A percentile compares a stretch with the other conserved stretches of the same genome.
phyloP scores from a whole-genome alignment of 1,284 basidiomycete genomes.

The Trametes versicolor region DNA sequence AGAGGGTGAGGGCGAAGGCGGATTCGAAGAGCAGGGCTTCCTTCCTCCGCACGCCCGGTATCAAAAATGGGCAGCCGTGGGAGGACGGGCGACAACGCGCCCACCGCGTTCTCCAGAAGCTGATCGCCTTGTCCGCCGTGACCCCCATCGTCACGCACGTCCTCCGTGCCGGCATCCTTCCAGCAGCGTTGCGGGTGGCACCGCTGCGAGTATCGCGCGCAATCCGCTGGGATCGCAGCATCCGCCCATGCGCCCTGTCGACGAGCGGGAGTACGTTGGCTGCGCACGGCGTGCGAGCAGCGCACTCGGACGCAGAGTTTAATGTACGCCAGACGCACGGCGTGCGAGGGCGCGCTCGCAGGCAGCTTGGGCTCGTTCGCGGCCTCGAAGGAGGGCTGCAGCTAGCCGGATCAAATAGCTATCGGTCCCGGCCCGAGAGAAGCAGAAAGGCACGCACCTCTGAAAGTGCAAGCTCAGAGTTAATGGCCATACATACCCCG shows the following conservation, averaged over 20 bases:
- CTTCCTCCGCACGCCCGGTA: slow-evolving; percentile 21
- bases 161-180: slow-evolving; percentile 23
- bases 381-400: slow-evolving; percentile 15
- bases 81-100: slow-evolving; percentile 30
- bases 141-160: slow-evolving; percentile 15
- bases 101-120: slow-evolving; percentile 34
- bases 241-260: not conserved
- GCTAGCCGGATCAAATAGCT: slow-evolving; percentile 15
- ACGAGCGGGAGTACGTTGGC: not conserved
- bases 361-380: not conserved
- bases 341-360: slow-evolving; percentile 5
- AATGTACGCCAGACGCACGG: slow-evolving; percentile 5
- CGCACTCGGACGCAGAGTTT: slow-evolving; percentile 7
- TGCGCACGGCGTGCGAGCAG: slow-evolving; percentile 5
- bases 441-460: slow-evolving; percentile 19
- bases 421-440: slow-evolving; percentile 24
- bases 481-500: slow-evolving; percentile 6
- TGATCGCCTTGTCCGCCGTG: slow-evolving; percentile 20
- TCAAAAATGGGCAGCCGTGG: slow-evolving; percentile 25
- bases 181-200: not conserved
- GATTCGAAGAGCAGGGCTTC: slow-evolving; percentile 8
- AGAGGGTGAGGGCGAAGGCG: slow-evolving; percentile 23
- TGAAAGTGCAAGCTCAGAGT: slow-evolving; percentile 16
- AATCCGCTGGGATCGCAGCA: slow-evolving; percentile 7
- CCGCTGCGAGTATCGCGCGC: not conserved